These are phyloP conservation scores for Fusarium sp. DNA, from an alignment of 2,329 filamentous ascomycete species.

Conservation along the genomic window DNA sequence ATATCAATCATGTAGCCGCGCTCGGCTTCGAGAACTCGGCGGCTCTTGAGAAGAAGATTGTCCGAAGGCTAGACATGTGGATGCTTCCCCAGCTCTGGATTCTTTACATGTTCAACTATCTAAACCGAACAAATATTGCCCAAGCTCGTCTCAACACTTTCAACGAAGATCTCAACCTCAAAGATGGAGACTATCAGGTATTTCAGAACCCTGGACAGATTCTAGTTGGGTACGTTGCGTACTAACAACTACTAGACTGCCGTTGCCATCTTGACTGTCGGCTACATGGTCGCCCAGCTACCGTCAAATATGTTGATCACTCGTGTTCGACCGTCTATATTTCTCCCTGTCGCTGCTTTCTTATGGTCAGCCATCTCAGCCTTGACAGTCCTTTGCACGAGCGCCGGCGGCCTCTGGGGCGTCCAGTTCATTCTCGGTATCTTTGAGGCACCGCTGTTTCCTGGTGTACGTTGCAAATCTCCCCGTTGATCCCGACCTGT, in stretches of 20 bases:
- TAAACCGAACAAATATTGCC: slow-evolving; percentile 37
- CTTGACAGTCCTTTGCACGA: slow-evolving; percentile 26
- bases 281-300: slow-evolving; percentile 35
- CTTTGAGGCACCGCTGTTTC: slow-evolving; percentile 29
- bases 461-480: slow-evolving; percentile 25
- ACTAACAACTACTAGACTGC: slow-evolving; percentile 20
- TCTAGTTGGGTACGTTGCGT: neutral
- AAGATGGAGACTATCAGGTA: slow-evolving; percentile 34
- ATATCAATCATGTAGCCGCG: slow-evolving; percentile 32
- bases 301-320: slow-evolving; percentile 37
- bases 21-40: slow-evolving; percentile 16
- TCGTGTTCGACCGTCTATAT: slow-evolving; percentile 25
- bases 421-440: slow-evolving; percentile 35
- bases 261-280: slow-evolving; percentile 31
- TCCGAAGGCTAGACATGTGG: slow-evolving; percentile 26
- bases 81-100: slow-evolving; percentile 41
- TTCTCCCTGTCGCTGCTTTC: slow-evolving; percentile 21
- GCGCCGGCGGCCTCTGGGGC: slow-evolving; percentile 25
- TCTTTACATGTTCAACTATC: slow-evolving; percentile 40
- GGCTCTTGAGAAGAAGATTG: slow-evolving; percentile 35
- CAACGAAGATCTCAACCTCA: slow-evolving; percentile 34
- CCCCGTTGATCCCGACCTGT: neutral
- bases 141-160: slow-evolving; percentile 33
- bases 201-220: accelerated
- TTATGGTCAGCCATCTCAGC: slow-evolving; percentile 33